phyloP scores from a whole-genome alignment of 2,329 filamentous ascomycete genomes.

The Aureobasidium zeae region DNA sequence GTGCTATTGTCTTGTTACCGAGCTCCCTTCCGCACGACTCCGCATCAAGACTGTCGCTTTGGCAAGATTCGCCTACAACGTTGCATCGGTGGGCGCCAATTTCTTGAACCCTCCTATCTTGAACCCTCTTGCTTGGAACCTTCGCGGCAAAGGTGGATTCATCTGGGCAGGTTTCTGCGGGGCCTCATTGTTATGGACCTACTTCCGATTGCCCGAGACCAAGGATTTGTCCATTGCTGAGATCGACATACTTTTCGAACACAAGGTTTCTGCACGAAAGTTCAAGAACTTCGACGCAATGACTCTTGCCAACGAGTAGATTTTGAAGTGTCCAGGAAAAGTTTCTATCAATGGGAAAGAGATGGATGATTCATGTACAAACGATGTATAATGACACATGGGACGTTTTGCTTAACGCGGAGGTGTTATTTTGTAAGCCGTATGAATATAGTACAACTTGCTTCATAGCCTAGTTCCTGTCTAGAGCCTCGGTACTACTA shows the following conservation, averaged over 20 bases:
- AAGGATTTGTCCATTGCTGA: constrained; percentile 36
- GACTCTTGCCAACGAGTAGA: too few species aligned
- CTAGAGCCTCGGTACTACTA: too few species aligned
- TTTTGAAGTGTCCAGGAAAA: too few species aligned
- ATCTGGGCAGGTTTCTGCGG: constrained; percentile 35
- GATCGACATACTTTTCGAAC: constrained; percentile 37
- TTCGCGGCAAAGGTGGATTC: constrained; percentile 32
- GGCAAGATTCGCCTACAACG: constrained; percentile 25
- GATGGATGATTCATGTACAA: too few species aligned
- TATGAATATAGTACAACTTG: too few species aligned
- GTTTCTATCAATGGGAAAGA: too few species aligned
- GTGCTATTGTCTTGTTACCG: constrained; percentile 25
- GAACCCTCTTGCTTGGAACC: constrained; percentile 27
- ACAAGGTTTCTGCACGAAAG: constrained; percentile 31
- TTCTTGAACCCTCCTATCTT: constrained; percentile 24
- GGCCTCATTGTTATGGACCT: constrained; percentile 37
- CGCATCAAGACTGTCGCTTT: constrained; percentile 25
- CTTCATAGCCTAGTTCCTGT: too few species aligned
- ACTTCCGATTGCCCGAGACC: constrained; percentile 37
- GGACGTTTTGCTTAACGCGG: too few species aligned
- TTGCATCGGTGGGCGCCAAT: constrained; percentile 21
- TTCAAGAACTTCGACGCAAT: too few species aligned
- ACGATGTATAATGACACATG: too few species aligned
- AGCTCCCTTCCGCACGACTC: constrained; percentile 25
- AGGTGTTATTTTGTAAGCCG: too few species aligned